Evolutionary conservation across 2,329 filamentous ascomycete species (phyloP).

Genomic region (Trichoderma atroviride): DNA sequence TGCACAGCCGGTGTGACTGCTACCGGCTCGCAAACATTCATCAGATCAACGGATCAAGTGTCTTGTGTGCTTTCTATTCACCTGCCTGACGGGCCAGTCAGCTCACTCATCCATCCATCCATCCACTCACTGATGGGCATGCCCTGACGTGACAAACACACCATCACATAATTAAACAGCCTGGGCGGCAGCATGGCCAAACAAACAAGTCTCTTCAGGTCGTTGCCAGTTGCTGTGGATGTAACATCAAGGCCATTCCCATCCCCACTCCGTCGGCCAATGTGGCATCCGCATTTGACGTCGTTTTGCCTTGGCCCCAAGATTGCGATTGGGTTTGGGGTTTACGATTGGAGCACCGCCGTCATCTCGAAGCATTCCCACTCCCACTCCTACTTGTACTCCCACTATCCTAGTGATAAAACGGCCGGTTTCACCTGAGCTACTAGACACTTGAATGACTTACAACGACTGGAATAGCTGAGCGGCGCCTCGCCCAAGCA

Average conservation of each 20-base stretch:
- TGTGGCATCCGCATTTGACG: conserved; percentile 5
- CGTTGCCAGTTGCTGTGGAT: conserved; percentile 4
- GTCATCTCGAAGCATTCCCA: not conserved
- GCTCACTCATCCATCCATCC: not conserved
- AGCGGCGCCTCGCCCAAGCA: conserved; percentile 24
- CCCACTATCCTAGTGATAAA: conserved; percentile 20
- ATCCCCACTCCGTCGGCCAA: not conserved
- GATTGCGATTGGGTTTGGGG: not conserved
- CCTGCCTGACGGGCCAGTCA: not conserved
- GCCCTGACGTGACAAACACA: conserved; percentile 21
- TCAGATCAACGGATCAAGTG: not conserved
- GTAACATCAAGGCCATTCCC: not conserved
- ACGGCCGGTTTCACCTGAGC: conserved; percentile 8
- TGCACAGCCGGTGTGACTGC: conserved; percentile 1
- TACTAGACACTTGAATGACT: not conserved
- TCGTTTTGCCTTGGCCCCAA: not conserved
- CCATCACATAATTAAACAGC: conserved; percentile 22
- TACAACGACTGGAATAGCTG: conserved; percentile 17
- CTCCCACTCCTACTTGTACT: not conserved
- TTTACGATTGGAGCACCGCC: not conserved
- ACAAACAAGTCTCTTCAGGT: not conserved
- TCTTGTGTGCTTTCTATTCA: not conserved
- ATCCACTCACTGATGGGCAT: not conserved
- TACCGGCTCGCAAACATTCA: not conserved
- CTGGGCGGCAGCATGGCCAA: conserved; percentile 22